Base-by-base conservation (phyloP, 2,329 filamentous ascomycete genomes). In the Colletotrichum plurivorum region DNA sequence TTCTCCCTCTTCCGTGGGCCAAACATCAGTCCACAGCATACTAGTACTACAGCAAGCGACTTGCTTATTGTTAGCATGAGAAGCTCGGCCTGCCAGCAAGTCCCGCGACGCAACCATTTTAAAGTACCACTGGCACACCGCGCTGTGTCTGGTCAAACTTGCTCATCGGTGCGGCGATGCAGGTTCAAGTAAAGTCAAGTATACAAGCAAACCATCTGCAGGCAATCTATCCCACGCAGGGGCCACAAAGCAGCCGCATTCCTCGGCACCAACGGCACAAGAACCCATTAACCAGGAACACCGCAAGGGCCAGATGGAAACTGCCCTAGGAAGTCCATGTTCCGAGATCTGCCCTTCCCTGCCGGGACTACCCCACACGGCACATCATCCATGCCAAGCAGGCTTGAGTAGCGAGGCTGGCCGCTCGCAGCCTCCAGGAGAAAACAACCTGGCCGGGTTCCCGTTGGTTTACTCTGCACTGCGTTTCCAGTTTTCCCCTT, bases 341-440 rank as follows among this genome's bases (percentile, higher is more conserved):
- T n/a, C 52, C 45, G 63, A 67, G 52, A 41, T 70, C 57, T 66
- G 41, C 49, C 27, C 43, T 36, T 54, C 51, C 54, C 18, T 46
- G 49, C 49, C 55, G 36, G 54, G 54, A n/a, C 61, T 60, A 55
- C 61, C 61, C 61, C 66, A 66, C 43, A 56, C 55, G 31, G 61
- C 62, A 69, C 48, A 55, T 60, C 54, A 39, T 48, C 48, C 39
- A 39, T 54, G 65, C 55, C 55, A 60, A 69, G 66, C 49, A 66
- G 56, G 55, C 61, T 69, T 60, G 51, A 49, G 27, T 43, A 36
- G 27, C 36, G 22, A 52, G 53, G 31, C 36, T 45, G 27, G 53
- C 22, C 16, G 43, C 20, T 43, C 20, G 45, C 15, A 36, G 54
- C 31, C 39, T 16, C 12, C 8, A 31, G 54, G n/a, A 18, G 41